phyloP scores from a whole-genome alignment of 441 rosid genomes.

The Populus hybrid region DNA sequence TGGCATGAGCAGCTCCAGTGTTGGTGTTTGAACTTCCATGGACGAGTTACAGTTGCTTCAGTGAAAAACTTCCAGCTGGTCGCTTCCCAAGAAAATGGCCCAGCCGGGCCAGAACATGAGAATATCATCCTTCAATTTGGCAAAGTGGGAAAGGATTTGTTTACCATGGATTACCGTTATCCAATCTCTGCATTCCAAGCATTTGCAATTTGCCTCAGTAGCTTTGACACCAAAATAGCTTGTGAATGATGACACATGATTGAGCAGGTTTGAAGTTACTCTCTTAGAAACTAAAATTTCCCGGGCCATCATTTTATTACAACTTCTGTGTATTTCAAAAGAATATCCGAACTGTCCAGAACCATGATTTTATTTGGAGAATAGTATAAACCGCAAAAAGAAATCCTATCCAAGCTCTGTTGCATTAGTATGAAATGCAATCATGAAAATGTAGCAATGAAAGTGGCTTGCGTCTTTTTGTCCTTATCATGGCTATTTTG shows the following conservation, averaged over 20 bases:
- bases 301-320: neutral
- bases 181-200: constrained; percentile 98
- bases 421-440: neutral
- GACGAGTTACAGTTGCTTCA: constrained; percentile 95
- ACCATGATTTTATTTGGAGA: neutral
- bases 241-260: constrained; percentile 57
- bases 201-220: constrained; percentile 93
- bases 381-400: neutral
- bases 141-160: constrained; percentile 93
- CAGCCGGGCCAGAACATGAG: constrained; percentile 68
- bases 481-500: neutral
- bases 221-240: constrained; percentile 97
- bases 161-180: constrained; percentile 96
- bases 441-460: neutral
- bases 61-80: constrained; percentile 99
- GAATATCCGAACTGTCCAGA: neutral
- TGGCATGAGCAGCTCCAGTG: constrained; percentile 99
- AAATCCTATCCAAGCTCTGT: neutral
- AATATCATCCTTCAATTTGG: constrained; percentile 96
- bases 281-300: neutral
- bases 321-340: neutral
- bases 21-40: constrained; percentile 98
- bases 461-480: neutral
- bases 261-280: constrained; percentile 6
- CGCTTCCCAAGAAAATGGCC: constrained; percentile 67